These are phyloP conservation scores for Quercus bicolor DNA, from an alignment of 306 rosid genomes.

Conservation along the genomic window DNA sequence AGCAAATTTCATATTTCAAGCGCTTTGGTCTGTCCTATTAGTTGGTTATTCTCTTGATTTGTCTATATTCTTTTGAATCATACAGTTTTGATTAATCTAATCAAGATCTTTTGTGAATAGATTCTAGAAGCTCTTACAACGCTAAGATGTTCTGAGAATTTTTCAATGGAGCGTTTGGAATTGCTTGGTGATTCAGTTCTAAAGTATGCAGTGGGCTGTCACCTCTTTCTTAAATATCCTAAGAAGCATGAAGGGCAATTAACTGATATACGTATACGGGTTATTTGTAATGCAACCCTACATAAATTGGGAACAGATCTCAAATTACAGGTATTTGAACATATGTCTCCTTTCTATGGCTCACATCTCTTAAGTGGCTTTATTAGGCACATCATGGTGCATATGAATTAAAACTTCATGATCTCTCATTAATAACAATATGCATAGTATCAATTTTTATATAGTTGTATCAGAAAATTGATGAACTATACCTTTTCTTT, in stretches of 20 bases:
- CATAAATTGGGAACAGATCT: conserved; percentile 61
- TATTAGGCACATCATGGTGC: neutral
- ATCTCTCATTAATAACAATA: neutral
- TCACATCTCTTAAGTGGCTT: neutral
- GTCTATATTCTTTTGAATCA: conserved; percentile 2
- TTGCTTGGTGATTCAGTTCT: conserved; percentile 93
- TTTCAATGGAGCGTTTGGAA: conserved; percentile 95
- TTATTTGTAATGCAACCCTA: conserved; percentile 67
- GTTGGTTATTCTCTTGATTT: conserved; percentile 4
- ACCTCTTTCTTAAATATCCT: conserved; percentile 75
- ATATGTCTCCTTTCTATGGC: neutral
- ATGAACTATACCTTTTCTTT: neutral
- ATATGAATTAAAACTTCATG: neutral
- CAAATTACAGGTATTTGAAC: conserved; percentile 60
- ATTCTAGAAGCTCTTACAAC: conserved; percentile 90
- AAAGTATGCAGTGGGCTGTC: conserved; percentile 79
- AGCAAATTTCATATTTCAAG: conserved; percentile 49
- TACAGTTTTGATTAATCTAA: conserved; percentile 11
- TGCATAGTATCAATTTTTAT: neutral
- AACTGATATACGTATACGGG: conserved; percentile 41
- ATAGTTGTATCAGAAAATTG: neutral
- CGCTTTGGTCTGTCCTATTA: conserved; percentile 55
- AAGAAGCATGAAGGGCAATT: conserved; percentile 76
- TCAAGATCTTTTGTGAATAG: conserved; percentile 33
- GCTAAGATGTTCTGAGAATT: conserved; percentile 64